Conservation (phyloP, 2,329 filamentous ascomycete genomes). For the Pseudogymnoascus sp. region DNA sequence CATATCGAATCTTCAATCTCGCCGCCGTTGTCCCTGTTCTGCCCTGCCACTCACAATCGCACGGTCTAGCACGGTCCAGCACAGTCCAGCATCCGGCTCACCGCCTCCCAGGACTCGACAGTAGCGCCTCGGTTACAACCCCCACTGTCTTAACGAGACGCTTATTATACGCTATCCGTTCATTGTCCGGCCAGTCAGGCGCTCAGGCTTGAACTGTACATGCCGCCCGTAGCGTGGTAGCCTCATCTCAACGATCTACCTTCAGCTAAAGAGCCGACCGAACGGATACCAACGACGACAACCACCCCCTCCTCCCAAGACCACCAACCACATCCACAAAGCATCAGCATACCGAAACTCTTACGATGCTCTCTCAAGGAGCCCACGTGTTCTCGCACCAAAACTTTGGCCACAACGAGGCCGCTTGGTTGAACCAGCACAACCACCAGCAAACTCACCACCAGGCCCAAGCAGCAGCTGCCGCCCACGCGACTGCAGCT, state of each 20-base stretch:
- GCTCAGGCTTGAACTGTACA: slow-evolving; percentile 11
- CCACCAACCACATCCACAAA: background rate
- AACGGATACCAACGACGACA: slow-evolving; percentile 10
- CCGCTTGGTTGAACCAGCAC: slow-evolving; percentile 58
- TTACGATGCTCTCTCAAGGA: slow-evolving; percentile 48
- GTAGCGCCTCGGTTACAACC: slow-evolving; percentile 10
- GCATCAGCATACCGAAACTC: background rate
- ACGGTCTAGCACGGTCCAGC: background rate
- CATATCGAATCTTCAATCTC: slow-evolving; percentile 1
- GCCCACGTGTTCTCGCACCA: slow-evolving; percentile 63
- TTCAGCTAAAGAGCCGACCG: slow-evolving; percentile 8
- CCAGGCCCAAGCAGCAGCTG: slow-evolving; percentile 33
- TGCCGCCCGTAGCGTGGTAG: slow-evolving; percentile 6
- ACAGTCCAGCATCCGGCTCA: background rate
- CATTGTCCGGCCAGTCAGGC: slow-evolving; percentile 4
- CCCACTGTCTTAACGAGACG: slow-evolving; percentile 11
- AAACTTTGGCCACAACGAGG: slow-evolving; percentile 43
- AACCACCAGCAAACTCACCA: slow-evolving; percentile 36
- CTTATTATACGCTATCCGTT: slow-evolving; percentile 4
- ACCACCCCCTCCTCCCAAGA: background rate
- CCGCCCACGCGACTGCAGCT: slow-evolving; percentile 29
- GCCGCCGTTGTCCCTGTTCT: background rate
- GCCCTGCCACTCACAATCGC: slow-evolving; percentile 2
- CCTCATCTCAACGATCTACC: slow-evolving; percentile 12
- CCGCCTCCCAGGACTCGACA: slow-evolving; percentile 8